Conservation (phyloP, 495 filamentous ascomycete genomes). For the Neurospora sp. region DNA sequence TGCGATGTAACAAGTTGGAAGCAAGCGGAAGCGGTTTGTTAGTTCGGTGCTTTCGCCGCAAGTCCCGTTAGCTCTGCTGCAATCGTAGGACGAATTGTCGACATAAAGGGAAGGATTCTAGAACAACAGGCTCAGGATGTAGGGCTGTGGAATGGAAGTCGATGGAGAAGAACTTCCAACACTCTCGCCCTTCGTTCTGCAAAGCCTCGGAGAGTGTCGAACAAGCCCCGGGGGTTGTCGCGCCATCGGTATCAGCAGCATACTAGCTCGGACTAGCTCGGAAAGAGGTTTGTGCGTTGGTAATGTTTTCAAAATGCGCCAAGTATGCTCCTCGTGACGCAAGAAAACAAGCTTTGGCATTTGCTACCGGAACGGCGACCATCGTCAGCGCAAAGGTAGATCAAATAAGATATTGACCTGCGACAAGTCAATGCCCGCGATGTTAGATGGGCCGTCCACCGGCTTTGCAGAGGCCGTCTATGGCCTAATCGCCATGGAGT, state of each 20-base stretch:
- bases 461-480: background rate
- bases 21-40: background rate
- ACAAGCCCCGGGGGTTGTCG: background rate
- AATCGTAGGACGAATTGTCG: background rate
- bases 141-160: background rate
- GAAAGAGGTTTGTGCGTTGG: background rate
- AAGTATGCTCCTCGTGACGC: background rate
- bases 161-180: background rate
- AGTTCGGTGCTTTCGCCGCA: background rate
- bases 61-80: background rate
- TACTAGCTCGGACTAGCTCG: background rate
- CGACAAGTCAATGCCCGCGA: background rate
- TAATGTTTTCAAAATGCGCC: background rate
- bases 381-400: background rate
- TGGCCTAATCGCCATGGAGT: background rate
- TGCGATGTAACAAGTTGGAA: slow-evolving; percentile 22
- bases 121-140: slow-evolving; percentile 3
- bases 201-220: background rate
- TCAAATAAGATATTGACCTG: background rate
- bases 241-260: background rate
- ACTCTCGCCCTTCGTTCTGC: background rate
- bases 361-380: background rate
- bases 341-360: background rate
- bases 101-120: slow-evolving; percentile 9
- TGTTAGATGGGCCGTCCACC: background rate